These are phyloP conservation scores for Plenodomus tracheiphilus DNA, from an alignment of 2,329 filamentous ascomycete species.

Conservation along the genomic window DNA sequence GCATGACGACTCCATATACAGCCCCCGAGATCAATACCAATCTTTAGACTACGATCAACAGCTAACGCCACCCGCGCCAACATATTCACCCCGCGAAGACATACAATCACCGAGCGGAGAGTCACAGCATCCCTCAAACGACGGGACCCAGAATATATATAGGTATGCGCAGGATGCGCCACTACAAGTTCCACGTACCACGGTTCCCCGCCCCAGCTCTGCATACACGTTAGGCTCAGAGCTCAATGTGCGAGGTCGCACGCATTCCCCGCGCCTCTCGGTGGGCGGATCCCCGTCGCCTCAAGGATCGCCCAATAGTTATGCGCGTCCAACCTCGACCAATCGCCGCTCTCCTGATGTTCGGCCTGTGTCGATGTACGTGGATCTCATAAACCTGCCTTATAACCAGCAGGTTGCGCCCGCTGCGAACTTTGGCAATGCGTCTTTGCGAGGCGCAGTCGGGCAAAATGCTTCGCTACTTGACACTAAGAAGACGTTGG, in stretches of 20 bases:
- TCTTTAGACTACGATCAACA: slow-evolving; percentile 22
- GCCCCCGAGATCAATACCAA: slow-evolving; percentile 24
- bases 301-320: slow-evolving; percentile 45
- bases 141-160: slow-evolving; percentile 34
- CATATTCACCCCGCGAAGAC: slow-evolving; percentile 28
- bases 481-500: slow-evolving; percentile 88
- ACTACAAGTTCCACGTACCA: slow-evolving; percentile 55
- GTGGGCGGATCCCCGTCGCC: slow-evolving; percentile 46
- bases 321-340: slow-evolving; percentile 55
- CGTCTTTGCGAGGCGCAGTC: slow-evolving; percentile 74
- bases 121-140: slow-evolving; percentile 36
- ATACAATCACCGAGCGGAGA: slow-evolving; percentile 31
- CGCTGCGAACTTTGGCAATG: slow-evolving; percentile 72
- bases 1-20: slow-evolving; percentile 20
- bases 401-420: slow-evolving; percentile 79
- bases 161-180: slow-evolving; percentile 35
- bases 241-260: slow-evolving; percentile 63
- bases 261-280: slow-evolving; percentile 57
- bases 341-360: slow-evolving; percentile 61
- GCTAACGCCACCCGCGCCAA: slow-evolving; percentile 28
- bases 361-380: slow-evolving; percentile 63
- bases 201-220: slow-evolving; percentile 71
- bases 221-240: slow-evolving; percentile 77
- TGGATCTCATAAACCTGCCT: slow-evolving; percentile 66
- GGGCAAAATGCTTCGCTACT: slow-evolving; percentile 90